Conservation (phyloP, 1,284 basidiomycete species). For the Testicularia cyperi region DNA sequence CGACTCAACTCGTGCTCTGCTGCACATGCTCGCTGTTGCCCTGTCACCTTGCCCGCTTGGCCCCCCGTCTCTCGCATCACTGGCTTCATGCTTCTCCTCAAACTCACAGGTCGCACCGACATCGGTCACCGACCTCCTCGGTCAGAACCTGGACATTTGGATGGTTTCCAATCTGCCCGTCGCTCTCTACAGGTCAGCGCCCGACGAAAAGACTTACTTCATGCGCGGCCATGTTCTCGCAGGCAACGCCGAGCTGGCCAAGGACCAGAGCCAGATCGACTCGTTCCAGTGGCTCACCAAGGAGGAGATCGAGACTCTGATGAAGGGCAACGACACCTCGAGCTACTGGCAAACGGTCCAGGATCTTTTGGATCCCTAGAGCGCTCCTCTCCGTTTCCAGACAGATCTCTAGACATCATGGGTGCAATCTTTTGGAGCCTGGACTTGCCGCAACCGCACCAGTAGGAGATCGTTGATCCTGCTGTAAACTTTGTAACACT, state of each 20-base stretch:
- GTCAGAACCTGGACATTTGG: conserved; percentile 56
- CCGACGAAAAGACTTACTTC: conserved; percentile 44
- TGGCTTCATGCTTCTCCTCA: too few species aligned
- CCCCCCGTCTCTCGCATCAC: too few species aligned
- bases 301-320: conserved; percentile 71
- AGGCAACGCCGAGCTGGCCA: conserved; percentile 33
- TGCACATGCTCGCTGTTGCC: conserved; percentile 2
- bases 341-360: conserved; percentile 76
- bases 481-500: too few species aligned
- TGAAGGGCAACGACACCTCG: conserved; percentile 64
- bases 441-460: too few species aligned
- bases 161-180: conserved; percentile 53
- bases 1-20: conserved; percentile 2
- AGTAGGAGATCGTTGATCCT: too few species aligned
- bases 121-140: conserved; percentile 37
- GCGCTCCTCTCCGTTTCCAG: too few species aligned
- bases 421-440: too few species aligned
- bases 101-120: conserved; percentile 17
- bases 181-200: conserved; percentile 28
- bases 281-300: conserved; percentile 89
- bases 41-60: neutral
- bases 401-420: too few species aligned
- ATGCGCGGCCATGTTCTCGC: conserved; percentile 50
- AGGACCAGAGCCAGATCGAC: conserved; percentile 61
- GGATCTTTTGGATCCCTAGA: conserved; percentile 68